Evolutionary conservation across 768 basidiomycete genomes (phyloP), one percentile per base, ranked within the genome.

Genomic region (Termitomyces titanicus): DNA sequence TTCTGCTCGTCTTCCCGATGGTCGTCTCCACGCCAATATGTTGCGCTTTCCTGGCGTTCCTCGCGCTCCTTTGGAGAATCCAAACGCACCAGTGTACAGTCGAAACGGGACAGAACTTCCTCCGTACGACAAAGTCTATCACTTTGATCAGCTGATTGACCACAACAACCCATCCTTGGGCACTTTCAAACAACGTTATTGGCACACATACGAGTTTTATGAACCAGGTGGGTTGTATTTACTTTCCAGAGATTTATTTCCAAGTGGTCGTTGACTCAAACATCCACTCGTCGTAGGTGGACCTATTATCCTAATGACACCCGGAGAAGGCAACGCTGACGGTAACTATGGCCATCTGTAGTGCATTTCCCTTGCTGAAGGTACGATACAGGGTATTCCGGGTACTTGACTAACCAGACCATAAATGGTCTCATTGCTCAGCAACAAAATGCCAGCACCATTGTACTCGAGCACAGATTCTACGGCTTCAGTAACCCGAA

Each of bases 181-280:
- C 18, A 89, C 86, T n/a, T 91, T 91, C 70, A 74, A 82, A 64
- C 88, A 89, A 68, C 79, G 88, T 34, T 89, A 78, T 68, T 89
- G 86, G 86, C 75, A 81, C 56, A 82, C 82, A 29, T 86, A 75
- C 67, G 83, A 89, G 66, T 86, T 75, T 61, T 89, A 89, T 59
- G 72, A 84, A 66, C 56, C 69, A 37, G 79, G 81, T 79, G 53
- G 34, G 66, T 56, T 34, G 43, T 24, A 18, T 20, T 22, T 25
- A 34, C n/a, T 17, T 46, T 5, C 1, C 15, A 54, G 12, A 12
- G 17, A 37, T 25, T 38, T 49, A n/a, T n/a, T n/a, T n/a, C n/a
- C 2, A 24, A 33, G 17, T 8, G 24, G 45, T 37, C 10, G 37
- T 17, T 47, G 18, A 33, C 39, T 51, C 60, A 51, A 33, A n/a